phyloP scores from a whole-genome alignment of 768 basidiomycete species.

The Antrodiella citrinella region DNA sequence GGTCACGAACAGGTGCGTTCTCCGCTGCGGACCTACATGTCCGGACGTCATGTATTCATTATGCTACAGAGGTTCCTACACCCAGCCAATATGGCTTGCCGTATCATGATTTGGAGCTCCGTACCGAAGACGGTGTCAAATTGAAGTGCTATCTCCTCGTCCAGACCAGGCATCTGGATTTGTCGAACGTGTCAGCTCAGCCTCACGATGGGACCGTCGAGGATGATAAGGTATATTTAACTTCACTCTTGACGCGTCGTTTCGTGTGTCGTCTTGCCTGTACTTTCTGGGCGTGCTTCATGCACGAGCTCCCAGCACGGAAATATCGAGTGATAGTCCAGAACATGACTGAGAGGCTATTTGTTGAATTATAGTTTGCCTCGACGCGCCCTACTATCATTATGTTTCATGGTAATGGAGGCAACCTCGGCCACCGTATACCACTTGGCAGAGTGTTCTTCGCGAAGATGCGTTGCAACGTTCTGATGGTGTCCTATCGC shows the following conservation, averaged over 20 bases:
- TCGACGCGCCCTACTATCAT: conserved; percentile 71
- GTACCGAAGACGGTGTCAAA: conserved; percentile 63
- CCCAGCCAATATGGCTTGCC: conserved; percentile 66
- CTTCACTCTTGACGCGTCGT: not conserved
- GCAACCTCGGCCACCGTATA: conserved; percentile 83
- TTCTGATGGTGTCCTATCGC: conserved; percentile 89
- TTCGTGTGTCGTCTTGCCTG: too few relatives aligned
- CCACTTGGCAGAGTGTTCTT: conserved; percentile 82
- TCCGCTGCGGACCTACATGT: not conserved
- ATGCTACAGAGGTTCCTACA: conserved; percentile 50
- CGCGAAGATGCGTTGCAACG: conserved; percentile 81
- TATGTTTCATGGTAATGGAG: conserved; percentile 91
- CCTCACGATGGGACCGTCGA: too few relatives aligned
- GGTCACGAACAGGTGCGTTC: conserved; percentile 62
- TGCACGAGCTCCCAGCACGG: too few relatives aligned
- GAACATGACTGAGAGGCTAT: too few relatives aligned
- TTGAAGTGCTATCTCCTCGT: conserved; percentile 73
- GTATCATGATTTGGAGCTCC: conserved; percentile 68
- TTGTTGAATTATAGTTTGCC: conserved; percentile 38
- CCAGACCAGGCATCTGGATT: conserved; percentile 45
- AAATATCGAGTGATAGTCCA: too few relatives aligned
- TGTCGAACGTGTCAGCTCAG: not conserved
- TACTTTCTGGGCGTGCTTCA: too few relatives aligned
- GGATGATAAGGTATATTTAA: conserved; percentile 50
- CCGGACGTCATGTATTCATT: not conserved